Evolutionary conservation across 768 basidiomycete species (phyloP), one percentile per base, ranked within the genome.

Genomic region (Hortiboletus flavorubellus): DNA sequence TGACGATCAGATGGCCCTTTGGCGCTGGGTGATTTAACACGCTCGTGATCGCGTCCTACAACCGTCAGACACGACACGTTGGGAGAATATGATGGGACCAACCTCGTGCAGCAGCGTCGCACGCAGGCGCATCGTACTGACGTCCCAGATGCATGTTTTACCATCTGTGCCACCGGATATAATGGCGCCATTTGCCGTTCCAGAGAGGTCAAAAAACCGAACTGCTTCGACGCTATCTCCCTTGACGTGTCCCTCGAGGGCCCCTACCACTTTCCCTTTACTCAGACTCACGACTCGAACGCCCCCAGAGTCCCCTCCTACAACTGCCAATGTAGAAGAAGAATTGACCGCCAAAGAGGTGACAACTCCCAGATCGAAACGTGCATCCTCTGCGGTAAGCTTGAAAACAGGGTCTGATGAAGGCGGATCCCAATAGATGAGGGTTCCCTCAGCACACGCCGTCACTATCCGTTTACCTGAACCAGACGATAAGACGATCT

Each of bases 71-170:
- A 1, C 21, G n/a, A n/a, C 15, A 21, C 26, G 26, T 33, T 26
- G 12, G 3, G 0, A 35, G 8, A 21, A 26, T 6, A 0, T 5
- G n/a, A 40, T 8, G 16, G 30, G 49, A 75, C 82, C 49, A 58
- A 95, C 95, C 70, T 85, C 76, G 65, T 98, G 95, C 58, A 87
- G 77, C 7, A 97, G 74, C 14, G 90, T 93, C 16, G 87, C 80
- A 53, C 97, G 81, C 49, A 94, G 68, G 58, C 89, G 80, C 80
- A 91, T 91, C 26, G 92, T 95, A 47, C 80, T 80, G 41, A 95
- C 78, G 73, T 99, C 97, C 94, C 96, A 99, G 34, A 98, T 85
- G 63, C 90, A 93, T 16, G 86, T 89, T 67, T 93, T 95, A 0
- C 94, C 93, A 66, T 99, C 97, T 5, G 96, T 98, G 5, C 84